These are phyloP conservation scores for Cladosporium sp. DNA, from an alignment of 2,329 filamentous ascomycete species.

Conservation along the genomic window DNA sequence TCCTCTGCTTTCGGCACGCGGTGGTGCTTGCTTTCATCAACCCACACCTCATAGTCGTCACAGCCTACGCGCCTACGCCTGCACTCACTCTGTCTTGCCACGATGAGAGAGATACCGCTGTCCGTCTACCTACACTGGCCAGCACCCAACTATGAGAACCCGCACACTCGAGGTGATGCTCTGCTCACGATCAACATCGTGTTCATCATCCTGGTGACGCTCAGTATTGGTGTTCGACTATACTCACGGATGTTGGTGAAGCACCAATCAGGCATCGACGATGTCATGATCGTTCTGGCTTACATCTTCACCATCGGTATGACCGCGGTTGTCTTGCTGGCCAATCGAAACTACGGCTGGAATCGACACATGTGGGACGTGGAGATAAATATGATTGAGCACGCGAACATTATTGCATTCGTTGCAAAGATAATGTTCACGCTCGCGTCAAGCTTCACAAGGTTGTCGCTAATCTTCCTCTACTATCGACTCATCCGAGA, in stretches of 20 bases:
- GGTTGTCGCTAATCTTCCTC: constrained; percentile 43
- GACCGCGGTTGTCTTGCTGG: constrained; percentile 38
- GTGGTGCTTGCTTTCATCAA: background rate
- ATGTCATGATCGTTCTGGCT: constrained; percentile 38
- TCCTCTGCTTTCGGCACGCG: background rate
- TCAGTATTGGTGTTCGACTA: constrained; percentile 35
- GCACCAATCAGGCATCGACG: constrained; percentile 41
- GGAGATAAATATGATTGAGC: constrained; percentile 20
- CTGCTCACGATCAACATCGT: constrained; percentile 38
- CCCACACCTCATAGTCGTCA: background rate
- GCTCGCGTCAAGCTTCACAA: constrained; percentile 39
- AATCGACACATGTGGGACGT: constrained; percentile 43
- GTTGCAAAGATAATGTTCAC: constrained; percentile 41
- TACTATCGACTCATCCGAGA: constrained; percentile 44
- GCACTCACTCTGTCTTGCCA: background rate
- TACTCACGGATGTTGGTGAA: constrained; percentile 40
- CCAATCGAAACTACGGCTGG: constrained; percentile 40
- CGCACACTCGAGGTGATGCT: constrained; percentile 36
- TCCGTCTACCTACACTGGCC: constrained; percentile 37
- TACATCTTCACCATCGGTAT: constrained; percentile 39
- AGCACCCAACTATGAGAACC: constrained; percentile 39
- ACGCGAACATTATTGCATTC: constrained; percentile 38
- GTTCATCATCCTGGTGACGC: constrained; percentile 35
- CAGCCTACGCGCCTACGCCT: background rate
- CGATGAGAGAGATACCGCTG: constrained; percentile 17